phyloP scores from a whole-genome alignment of 2,329 filamentous ascomycete species.

The Alternaria gaisen region DNA sequence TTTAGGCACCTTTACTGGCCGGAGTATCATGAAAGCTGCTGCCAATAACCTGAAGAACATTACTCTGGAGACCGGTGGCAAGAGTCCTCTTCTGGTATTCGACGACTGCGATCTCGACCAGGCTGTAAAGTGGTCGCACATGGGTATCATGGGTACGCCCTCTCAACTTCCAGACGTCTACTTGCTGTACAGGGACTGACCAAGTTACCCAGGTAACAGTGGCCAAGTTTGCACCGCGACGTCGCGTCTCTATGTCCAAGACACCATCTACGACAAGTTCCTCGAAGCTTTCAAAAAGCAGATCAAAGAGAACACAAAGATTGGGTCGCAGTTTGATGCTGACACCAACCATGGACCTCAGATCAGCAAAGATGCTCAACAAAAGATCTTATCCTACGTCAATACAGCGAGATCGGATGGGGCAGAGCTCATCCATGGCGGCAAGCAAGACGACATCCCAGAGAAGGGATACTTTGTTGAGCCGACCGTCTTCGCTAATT shows the following conservation, averaged over 20 bases:
- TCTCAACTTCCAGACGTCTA: not conserved
- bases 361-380: constrained; percentile 39
- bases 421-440: too few relatives aligned
- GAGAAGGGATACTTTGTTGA: constrained; percentile 62
- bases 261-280: constrained; percentile 57
- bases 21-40: not conserved
- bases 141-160: not conserved
- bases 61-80: not conserved
- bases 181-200: constrained; percentile 1
- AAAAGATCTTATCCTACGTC: too few relatives aligned
- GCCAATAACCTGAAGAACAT: not conserved
- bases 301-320: constrained; percentile 47
- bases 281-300: constrained; percentile 55
- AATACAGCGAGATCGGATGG: too few relatives aligned
- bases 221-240: constrained; percentile 32
- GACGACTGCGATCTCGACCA: constrained; percentile 1
- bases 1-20: too few relatives aligned
- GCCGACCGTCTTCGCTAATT: constrained; percentile 62
- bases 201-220: too few relatives aligned
- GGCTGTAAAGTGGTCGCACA: constrained; percentile 1
- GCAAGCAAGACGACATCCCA: constrained; percentile 44
- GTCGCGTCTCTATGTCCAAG: constrained; percentile 70
- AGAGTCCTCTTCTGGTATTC: not conserved
- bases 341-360: constrained; percentile 53
- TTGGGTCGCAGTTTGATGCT: too few relatives aligned